These are phyloP conservation scores for Begonia loranthoides DNA, from an alignment of 306 rosid genomes.

Conservation along the genomic window DNA sequence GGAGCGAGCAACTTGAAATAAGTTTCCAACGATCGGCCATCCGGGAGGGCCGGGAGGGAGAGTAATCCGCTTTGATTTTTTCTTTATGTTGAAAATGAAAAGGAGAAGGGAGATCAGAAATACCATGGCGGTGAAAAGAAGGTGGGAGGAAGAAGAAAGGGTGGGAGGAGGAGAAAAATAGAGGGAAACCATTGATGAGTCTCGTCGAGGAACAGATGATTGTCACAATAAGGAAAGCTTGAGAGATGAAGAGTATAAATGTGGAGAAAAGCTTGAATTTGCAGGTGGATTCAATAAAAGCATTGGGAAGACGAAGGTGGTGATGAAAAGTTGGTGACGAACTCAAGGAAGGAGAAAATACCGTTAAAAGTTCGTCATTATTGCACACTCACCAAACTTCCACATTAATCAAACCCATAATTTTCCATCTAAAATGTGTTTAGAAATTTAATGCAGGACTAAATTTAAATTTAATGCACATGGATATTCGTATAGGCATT, in stretches of 20 bases:
- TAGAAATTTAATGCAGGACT: no score
- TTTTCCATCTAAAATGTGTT: no score
- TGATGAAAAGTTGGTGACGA: no score
- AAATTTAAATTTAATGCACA: no score
- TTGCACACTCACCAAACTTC: no score
- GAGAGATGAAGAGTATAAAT: slow-evolving; percentile 5
- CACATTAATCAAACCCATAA: no score
- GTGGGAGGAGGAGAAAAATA: slow-evolving; percentile 14
- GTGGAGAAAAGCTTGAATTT: slow-evolving; percentile 44
- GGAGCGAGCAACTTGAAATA: slow-evolving; percentile 61
- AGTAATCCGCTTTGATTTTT: slow-evolving; percentile 22
- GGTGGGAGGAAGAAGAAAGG: slow-evolving; percentile 24
- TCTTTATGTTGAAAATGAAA: slow-evolving; percentile 30
- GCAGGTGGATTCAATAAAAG: slow-evolving; percentile 34
- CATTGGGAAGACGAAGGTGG: neutral
- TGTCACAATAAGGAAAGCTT: neutral
- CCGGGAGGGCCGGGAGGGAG: slow-evolving; percentile 95
- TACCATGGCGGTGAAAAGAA: slow-evolving; percentile 40
- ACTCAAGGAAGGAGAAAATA: no score
- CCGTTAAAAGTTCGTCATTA: no score
- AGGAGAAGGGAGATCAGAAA: slow-evolving; percentile 32
- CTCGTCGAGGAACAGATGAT: neutral
- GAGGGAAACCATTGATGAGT: slow-evolving; percentile 22
- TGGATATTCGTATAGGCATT: no score
- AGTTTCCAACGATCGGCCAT: slow-evolving; percentile 92